Base-by-base conservation (phyloP, 2,329 filamentous ascomycete genomes). In the Arthroderma sp. region DNA sequence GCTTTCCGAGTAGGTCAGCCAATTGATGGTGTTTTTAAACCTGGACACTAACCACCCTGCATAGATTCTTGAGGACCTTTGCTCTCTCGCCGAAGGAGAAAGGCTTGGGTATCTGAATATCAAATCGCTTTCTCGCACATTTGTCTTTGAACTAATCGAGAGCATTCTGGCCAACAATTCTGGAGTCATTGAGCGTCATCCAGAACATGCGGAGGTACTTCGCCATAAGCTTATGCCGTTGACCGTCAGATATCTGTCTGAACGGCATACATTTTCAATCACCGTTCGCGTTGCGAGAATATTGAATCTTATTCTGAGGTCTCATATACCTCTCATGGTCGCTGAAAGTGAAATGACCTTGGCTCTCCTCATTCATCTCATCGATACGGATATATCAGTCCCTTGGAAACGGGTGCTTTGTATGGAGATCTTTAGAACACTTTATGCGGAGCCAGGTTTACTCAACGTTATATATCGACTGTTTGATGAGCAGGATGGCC, bases 91-190 rank as follows among this genome's bases (percentile, higher is more conserved):
- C 0, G 86, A 94, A 60, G 84, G 84, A 31, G 83, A 91, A 54
- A 80, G 81, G 36, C 80, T 88, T 3, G 79, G 86, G 51, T 94
- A 88, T 56, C 72, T 98, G 34, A 79, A 80, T 30, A 84, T 91
- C 55, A 80, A 83, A 8, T 77, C 78, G 3, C 72, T 96, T 6
- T 80, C 86, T 0, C 80, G 86, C 54, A 82, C 84, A 0, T 91
- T 94, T 54, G 85, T 87, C 4, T 68, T 98, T 1, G 91, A 98
- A 59, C 73, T 96, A 44, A 86, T 98, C 54, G 88, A 95, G 64
- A 89, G 86, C 1, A 80, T 94, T 43, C 69, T 98, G 48, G 82
- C 83, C 27, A 93, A 88, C 54, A 86, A 95, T 67, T 77, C 81
- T n/a, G 71, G 73, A 42, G 77, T 94, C 29, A 91, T 96, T 60